These are phyloP conservation scores for Fusarium euwallaceae DNA, from an alignment of 2,329 filamentous ascomycete species.

Conservation along the genomic window DNA sequence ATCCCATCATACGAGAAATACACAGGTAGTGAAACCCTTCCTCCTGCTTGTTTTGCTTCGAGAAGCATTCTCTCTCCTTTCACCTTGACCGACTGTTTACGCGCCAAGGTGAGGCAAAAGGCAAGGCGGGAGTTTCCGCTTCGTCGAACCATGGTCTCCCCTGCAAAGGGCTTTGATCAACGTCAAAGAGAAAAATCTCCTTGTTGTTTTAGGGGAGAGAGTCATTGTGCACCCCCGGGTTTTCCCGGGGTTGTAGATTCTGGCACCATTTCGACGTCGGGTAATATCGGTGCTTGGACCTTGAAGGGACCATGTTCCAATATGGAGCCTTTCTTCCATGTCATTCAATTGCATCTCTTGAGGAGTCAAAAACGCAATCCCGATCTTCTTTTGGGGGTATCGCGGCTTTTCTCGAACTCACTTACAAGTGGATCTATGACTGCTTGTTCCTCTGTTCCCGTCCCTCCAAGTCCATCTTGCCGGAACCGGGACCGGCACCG, in stretches of 20 bases:
- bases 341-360: constrained; percentile 6
- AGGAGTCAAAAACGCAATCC: not conserved
- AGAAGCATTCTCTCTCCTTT: constrained; percentile 5
- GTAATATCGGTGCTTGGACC: constrained; percentile 17
- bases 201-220: not conserved
- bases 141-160: not conserved
- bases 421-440: not conserved
- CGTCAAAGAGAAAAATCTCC: not conserved
- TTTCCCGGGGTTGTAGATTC: constrained; percentile 1
- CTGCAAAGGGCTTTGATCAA: not conserved
- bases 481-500: not conserved
- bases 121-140: not conserved
- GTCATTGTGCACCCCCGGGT: constrained; percentile 10
- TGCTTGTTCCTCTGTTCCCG: not conserved
- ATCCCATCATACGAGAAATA: constrained; percentile 24
- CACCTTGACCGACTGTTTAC: not conserved
- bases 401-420: not conserved
- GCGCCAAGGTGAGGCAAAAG: not conserved
- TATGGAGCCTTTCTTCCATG: not conserved
- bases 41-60: not conserved
- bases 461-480: not conserved
- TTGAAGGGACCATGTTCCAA: not conserved
- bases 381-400: not conserved
- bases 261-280: constrained; percentile 18
- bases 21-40: not conserved